phyloP scores from a whole-genome alignment of 2,329 filamentous ascomycete species.

The Microdochium bolleyi region DNA sequence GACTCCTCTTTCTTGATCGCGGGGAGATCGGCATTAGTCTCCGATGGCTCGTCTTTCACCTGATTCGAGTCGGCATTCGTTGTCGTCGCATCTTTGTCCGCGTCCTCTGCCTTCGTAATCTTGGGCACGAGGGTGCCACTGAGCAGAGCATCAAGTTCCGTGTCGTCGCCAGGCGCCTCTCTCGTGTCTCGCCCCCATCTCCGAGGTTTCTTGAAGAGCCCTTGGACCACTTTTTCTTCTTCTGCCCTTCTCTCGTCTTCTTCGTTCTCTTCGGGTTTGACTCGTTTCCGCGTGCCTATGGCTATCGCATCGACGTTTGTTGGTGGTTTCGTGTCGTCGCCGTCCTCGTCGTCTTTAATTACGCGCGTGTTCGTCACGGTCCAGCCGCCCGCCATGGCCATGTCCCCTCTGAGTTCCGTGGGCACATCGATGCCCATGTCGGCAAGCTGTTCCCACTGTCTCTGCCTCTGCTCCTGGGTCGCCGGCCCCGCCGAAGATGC shows the following conservation, averaged over 20 bases:
- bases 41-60: constrained; percentile 8
- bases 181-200: constrained; percentile 46
- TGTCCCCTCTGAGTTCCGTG: constrained; percentile 65
- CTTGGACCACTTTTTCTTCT: constrained; percentile 49
- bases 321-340: constrained; percentile 29
- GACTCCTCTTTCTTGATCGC: constrained; percentile 33
- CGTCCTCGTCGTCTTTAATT: constrained; percentile 35
- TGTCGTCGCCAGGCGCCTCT: constrained; percentile 38
- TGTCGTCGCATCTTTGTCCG: constrained; percentile 14
- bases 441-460: constrained; percentile 79
- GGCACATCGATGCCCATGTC: constrained; percentile 83
- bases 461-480: constrained; percentile 62
- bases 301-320: constrained; percentile 37
- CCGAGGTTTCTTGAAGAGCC: constrained; percentile 51
- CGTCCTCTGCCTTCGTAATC: constrained; percentile 13
- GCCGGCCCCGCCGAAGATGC: constrained; percentile 29
- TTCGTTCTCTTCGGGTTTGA: constrained; percentile 27
- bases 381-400: constrained; percentile 90
- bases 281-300: constrained; percentile 53
- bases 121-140: constrained; percentile 22
- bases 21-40: constrained; percentile 16
- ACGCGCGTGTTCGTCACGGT: constrained; percentile 59
- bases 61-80: constrained; percentile 9
- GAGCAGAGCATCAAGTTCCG: constrained; percentile 56
- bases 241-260: constrained; percentile 52